phyloP scores from a whole-genome alignment of 106 monocot genomes.

The Acorus calamus region DNA sequence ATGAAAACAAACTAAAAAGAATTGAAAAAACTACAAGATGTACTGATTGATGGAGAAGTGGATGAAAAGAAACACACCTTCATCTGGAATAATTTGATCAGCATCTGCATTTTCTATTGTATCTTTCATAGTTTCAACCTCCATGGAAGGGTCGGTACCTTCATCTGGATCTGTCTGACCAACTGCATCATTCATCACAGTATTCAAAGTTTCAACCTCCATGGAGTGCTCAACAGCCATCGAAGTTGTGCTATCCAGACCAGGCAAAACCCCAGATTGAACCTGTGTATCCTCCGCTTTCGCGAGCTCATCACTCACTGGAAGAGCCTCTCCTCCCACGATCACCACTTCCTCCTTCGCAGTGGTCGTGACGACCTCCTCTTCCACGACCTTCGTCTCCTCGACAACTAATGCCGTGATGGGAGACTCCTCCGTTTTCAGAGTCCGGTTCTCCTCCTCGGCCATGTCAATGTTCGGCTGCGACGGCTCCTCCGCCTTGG shows the following conservation, averaged over 20 bases:
- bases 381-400: not conserved
- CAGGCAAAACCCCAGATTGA: too few species aligned
- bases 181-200: too few species aligned
- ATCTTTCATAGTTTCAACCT: too few species aligned
- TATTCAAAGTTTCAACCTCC: not conserved
- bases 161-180: too few species aligned
- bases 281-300: not conserved
- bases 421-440: not conserved
- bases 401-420: not conserved
- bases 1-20: too few species aligned
- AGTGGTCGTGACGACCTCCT: not conserved
- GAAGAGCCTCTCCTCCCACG: not conserved
- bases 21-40: too few species aligned
- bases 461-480: not conserved
- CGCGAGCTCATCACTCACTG: not conserved
- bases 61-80: too few species aligned
- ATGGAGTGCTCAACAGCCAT: not conserved
- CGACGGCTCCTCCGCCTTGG: not conserved
- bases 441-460: not conserved
- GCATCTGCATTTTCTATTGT: too few species aligned
- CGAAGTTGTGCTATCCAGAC: not conserved
- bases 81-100: too few species aligned
- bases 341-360: not conserved
- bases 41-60: too few species aligned
- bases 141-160: too few species aligned